Evolutionary conservation across 495 filamentous ascomycete species (phyloP), one percentile per base, ranked within the genome.

Genomic region (Penicillium paxilli): DNA sequence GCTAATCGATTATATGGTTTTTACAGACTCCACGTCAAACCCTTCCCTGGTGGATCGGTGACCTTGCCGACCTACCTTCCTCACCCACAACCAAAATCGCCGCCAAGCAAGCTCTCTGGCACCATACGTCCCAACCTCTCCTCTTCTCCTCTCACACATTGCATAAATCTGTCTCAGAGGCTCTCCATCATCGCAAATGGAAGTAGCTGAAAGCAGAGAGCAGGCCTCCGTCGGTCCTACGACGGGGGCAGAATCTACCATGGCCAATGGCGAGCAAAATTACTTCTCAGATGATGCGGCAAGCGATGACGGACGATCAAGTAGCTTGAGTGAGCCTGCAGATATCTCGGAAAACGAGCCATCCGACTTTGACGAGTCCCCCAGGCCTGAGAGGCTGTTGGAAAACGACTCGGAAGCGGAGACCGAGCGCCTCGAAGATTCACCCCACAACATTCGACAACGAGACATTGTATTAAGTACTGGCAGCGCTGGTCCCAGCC

Each of bases 321-420:
- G 84, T 68, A 95, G 91, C 67, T 79, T 98, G 59, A 98, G 94
- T 75, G 94, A 98, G 55, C 88, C 94, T 50, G 92, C 91, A 64
- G 92, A 96, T 58, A 78, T 83, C 20, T 80, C 78, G 5, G 83
- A 85, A n/a, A 80, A 86, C 54, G 76, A 79, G 33, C 70, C 68
- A 23, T 82, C 80, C 26, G 82, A 85, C 57, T 79, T 82, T 50
- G 80, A 80, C 45, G 73, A 73, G 12, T 70, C 68, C 5, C 55
- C 56, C 49, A 77, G 77, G 54, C 66, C 55, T 44, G 69, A 72
- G 50, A 72, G 55, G 60, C 63, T 60, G 46, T 58, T 68, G 49
- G 86, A 87, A 52, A 88, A 88, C 59, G 93, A 98, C 73, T 96
- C 94, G n/a, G 94, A 98, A 71, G 94, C 95, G 23, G 94, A 97